phyloP scores from a whole-genome alignment of 2,329 filamentous ascomycete species.

The Aspergillus fischeri region DNA sequence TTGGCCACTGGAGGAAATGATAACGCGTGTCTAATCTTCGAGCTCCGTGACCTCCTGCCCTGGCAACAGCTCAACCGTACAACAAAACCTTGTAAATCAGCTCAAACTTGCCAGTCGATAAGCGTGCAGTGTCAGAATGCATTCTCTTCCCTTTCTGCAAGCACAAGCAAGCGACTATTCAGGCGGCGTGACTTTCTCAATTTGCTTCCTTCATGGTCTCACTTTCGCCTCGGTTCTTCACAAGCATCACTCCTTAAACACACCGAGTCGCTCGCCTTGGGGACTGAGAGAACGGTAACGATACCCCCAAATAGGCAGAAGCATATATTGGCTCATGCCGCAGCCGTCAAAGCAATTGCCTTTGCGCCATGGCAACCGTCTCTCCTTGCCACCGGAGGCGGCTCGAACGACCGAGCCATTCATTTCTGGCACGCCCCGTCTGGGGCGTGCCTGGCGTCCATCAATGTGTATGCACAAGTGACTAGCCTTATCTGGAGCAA shows the following conservation, averaged over 20 bases:
- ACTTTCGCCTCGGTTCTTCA: constrained; percentile 13
- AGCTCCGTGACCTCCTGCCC: constrained; percentile 55
- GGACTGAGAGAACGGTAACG: constrained; percentile 40
- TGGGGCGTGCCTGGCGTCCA: constrained; percentile 79
- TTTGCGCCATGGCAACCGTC: constrained; percentile 93
- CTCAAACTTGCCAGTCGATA: constrained; percentile 8
- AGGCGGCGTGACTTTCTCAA: constrained; percentile 21
- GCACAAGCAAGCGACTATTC: constrained; percentile 19
- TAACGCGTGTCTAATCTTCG: constrained; percentile 80
- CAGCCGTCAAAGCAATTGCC: constrained; percentile 92
- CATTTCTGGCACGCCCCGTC: constrained; percentile 90
- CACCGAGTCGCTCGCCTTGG: constrained; percentile 26
- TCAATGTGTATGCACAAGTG: constrained; percentile 88
- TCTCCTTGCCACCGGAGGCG: constrained; percentile 84
- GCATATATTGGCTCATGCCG: constrained; percentile 73
- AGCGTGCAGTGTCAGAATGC: constrained; percentile 12
- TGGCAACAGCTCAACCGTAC: constrained; percentile 9
- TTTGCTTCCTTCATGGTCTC: constrained; percentile 25
- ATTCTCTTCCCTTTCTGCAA: constrained; percentile 20
- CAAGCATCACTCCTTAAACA: constrained; percentile 21
- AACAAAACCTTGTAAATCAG: constrained; percentile 7
- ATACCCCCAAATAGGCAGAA: constrained; percentile 57
- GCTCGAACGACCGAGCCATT: constrained; percentile 90
- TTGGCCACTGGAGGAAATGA: constrained; percentile 93
- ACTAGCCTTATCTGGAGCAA: constrained; percentile 89